Evolutionary conservation across 805 yeast species (phyloP).

Genomic region (Ogataea nitratoaversa): DNA sequence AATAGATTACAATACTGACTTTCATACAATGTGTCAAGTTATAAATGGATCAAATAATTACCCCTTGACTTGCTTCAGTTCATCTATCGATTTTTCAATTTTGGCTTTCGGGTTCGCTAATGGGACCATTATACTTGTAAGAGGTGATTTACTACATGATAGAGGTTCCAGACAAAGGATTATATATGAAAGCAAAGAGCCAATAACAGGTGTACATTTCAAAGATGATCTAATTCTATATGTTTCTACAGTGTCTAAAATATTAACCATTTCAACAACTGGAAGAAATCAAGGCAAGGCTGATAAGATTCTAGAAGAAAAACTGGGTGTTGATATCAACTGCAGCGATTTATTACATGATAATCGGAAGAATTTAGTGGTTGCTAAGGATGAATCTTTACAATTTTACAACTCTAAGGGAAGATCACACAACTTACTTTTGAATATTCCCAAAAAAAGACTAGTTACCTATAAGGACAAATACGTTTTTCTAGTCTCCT

Average conservation of each 20-base stretch:
- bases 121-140: conserved; percentile 72
- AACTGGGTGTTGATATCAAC: conserved; percentile 45
- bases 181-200: conserved; percentile 69
- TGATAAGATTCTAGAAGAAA: conserved; percentile 39
- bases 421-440: conserved; percentile 48
- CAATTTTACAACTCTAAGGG: conserved; percentile 57
- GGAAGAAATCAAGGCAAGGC: conserved; percentile 76
- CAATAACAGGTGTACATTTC: conserved; percentile 74
- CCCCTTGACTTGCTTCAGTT: conserved; percentile 67
- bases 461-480: conserved; percentile 40
- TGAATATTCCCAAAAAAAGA: conserved; percentile 54
- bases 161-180: conserved; percentile 85
- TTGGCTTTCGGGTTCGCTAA: conserved; percentile 77
- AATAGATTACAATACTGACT: conserved; percentile 34
- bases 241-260: conserved; percentile 69
- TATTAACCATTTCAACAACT: conserved; percentile 67
- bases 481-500: conserved; percentile 57
- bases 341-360: conserved; percentile 38
- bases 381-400: conserved; percentile 61
- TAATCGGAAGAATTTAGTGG: conserved; percentile 40
- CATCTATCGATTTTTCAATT: conserved; percentile 53
- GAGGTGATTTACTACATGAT: conserved; percentile 88
- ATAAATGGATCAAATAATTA: conserved; percentile 71
- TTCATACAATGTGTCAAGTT: conserved; percentile 58
- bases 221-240: conserved; percentile 52